phyloP scores from a whole-genome alignment of 2,329 filamentous ascomycete genomes.

The Hypoxylon sp. region DNA sequence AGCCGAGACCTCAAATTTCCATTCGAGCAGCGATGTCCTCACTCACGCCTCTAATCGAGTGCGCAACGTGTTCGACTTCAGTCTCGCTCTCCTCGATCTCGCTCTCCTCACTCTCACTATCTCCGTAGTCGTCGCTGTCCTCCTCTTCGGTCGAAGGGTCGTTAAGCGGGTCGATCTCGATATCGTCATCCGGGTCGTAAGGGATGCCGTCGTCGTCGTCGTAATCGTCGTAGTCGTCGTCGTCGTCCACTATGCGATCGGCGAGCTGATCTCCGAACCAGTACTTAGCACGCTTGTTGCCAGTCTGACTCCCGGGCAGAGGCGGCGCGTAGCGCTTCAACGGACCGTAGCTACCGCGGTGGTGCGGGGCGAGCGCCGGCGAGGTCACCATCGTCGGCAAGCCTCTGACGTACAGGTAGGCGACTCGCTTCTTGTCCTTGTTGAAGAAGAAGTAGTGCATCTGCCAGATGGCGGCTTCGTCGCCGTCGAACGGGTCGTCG shows the following conservation, averaged over 20 bases:
- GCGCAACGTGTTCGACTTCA: conserved; percentile 54
- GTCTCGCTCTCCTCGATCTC: conserved; percentile 51
- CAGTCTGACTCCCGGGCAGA: conserved; percentile 53
- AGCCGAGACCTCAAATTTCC: conserved; percentile 59
- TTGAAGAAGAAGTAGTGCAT: conserved; percentile 99
- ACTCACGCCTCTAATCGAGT: conserved; percentile 63
- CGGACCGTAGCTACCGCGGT: conserved; percentile 42
- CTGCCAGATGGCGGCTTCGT: conserved; percentile 93
- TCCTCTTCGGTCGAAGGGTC: conserved; percentile 60
- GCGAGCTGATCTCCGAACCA: conserved; percentile 79
- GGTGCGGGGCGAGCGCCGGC: conserved; percentile 42
- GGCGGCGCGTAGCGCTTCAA: conserved; percentile 44
- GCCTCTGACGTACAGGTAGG: conserved; percentile 92
- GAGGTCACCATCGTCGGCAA: conserved; percentile 71
- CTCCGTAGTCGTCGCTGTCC: conserved; percentile 57
- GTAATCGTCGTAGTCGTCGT: conserved; percentile 56
- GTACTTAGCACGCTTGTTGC: conserved; percentile 83
- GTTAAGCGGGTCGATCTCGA: conserved; percentile 62
- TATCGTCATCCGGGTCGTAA: conserved; percentile 67
- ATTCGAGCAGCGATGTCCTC: conserved; percentile 69
- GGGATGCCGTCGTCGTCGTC: conserved; percentile 56
- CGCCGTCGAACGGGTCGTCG: conserved; percentile 89
- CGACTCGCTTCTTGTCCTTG: conserved; percentile 87
- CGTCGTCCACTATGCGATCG: conserved; percentile 55
- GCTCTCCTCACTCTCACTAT: conserved; percentile 49